These are phyloP conservation scores for Viola pubescens DNA, from an alignment of 441 rosid species.

Conservation along the genomic window DNA sequence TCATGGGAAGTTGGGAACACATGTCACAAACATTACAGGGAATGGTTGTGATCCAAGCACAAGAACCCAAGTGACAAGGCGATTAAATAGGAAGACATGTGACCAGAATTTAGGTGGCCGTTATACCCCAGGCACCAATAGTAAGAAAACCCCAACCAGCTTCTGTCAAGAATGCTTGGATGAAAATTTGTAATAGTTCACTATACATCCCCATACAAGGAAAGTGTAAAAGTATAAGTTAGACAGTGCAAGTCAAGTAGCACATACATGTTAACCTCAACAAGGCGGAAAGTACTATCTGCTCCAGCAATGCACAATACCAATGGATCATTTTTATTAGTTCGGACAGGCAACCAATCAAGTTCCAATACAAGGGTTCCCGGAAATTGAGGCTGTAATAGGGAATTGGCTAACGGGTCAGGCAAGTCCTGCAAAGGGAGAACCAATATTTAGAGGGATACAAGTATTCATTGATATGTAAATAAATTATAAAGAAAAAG, in stretches of 20 bases:
- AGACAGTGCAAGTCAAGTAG: slow-evolving; percentile 5
- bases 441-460: slow-evolving; percentile 1
- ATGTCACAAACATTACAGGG: too few species aligned
- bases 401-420: slow-evolving; percentile 93
- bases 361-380: slow-evolving; percentile 97
- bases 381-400: slow-evolving; percentile 89
- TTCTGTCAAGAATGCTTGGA: neutral
- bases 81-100: too few species aligned
- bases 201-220: neutral
- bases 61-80: too few species aligned
- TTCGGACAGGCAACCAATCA: slow-evolving; percentile 88
- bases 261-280: slow-evolving; percentile 78
- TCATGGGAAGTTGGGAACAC: too few species aligned
- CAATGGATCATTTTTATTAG: slow-evolving; percentile 72
- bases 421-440: slow-evolving; percentile 68
- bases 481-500: neutral
- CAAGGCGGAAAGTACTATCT: slow-evolving; percentile 91
- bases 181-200: slow-evolving; percentile 3
- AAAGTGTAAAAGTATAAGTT: neutral
- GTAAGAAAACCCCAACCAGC: neutral
- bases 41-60: too few species aligned
- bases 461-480: slow-evolving; percentile 2
- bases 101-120: too few species aligned
- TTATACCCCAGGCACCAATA: neutral
- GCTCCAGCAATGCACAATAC: slow-evolving; percentile 95